Conservation (phyloP, 768 basidiomycete genomes). For the Lentinula sp. region DNA sequence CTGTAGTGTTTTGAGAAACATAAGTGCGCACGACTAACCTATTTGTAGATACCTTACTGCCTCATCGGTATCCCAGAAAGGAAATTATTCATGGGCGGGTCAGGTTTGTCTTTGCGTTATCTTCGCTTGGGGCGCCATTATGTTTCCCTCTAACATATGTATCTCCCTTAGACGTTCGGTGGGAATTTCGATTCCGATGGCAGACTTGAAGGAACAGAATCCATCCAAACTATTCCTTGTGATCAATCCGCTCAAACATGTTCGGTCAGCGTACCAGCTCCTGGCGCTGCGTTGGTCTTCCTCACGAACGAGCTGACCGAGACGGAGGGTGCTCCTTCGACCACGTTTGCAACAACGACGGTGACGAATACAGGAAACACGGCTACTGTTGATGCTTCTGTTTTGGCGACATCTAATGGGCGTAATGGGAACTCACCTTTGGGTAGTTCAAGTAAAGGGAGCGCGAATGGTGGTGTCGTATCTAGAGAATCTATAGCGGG, state of each 20-base stretch:
- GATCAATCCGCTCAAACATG: conserved; percentile 46
- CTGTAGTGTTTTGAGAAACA: conserved; percentile 11
- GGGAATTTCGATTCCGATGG: conserved; percentile 61
- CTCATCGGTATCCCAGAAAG: conserved; percentile 43
- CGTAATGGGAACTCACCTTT: conserved; percentile 9
- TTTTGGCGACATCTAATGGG: conserved; percentile 64
- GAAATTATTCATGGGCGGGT: conserved; percentile 57
- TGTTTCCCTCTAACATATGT: too few relatives aligned
- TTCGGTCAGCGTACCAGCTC: conserved; percentile 57
- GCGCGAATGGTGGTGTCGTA: neutral
- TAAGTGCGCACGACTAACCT: conserved; percentile 1
- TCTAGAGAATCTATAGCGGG: neutral
- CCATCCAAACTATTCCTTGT: conserved; percentile 53
- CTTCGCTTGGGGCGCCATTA: too few relatives aligned
- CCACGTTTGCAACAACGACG: conserved; percentile 48
- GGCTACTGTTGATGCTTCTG: conserved; percentile 44
- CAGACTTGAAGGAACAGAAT: conserved; percentile 42
- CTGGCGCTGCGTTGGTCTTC: conserved; percentile 68
- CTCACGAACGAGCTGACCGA: conserved; percentile 31
- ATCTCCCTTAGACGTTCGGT: conserved; percentile 44
- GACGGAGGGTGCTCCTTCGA: conserved; percentile 25
- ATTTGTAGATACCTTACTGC: conserved; percentile 45
- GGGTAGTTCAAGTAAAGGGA: conserved; percentile 20
- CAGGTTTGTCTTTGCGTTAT: conserved; percentile 31
- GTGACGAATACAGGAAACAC: conserved; percentile 46